Conservation (phyloP, 139 green algal species). For the Picochlorum sp. region DNA sequence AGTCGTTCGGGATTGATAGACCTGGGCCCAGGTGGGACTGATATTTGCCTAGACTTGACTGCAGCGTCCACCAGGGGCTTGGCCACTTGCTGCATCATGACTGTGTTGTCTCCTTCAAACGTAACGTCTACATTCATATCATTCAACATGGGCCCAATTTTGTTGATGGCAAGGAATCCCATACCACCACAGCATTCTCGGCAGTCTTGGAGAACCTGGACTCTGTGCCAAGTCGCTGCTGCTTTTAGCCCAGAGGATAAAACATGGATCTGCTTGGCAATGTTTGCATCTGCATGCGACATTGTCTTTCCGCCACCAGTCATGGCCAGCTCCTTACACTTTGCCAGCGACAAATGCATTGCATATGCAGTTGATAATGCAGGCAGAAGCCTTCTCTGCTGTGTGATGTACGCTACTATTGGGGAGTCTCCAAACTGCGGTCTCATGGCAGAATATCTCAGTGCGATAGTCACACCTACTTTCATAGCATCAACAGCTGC, state of each 20-base stretch:
- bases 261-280: constrained; percentile 71
- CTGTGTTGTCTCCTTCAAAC: constrained; percentile 90
- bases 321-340: constrained; percentile 45
- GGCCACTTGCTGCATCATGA: constrained; percentile 72
- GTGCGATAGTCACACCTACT: constrained; percentile 67
- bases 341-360: constrained; percentile 55
- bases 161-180: constrained; percentile 72
- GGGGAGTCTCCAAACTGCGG: constrained; percentile 62
- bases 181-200: constrained; percentile 72
- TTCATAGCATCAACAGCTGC: constrained; percentile 69
- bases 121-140: constrained; percentile 85
- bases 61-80: constrained; percentile 26
- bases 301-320: neutral
- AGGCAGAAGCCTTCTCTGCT: constrained; percentile 72
- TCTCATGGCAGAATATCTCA: constrained; percentile 56
- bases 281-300: constrained; percentile 22
- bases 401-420: constrained; percentile 77
- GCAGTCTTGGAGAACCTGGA: constrained; percentile 60
- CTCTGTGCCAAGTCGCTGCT: constrained; percentile 67
- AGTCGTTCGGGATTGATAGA: neutral
- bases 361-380: constrained; percentile 69
- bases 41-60: constrained; percentile 1
- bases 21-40: neutral
- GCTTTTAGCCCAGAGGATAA: constrained; percentile 73
- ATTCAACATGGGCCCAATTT: constrained; percentile 69